Evolutionary conservation across 371 early-diverging fungal genomes (phyloP), one percentile per base, ranked within the genome.

Genomic region (Apophysomyces trapeziformis): DNA sequence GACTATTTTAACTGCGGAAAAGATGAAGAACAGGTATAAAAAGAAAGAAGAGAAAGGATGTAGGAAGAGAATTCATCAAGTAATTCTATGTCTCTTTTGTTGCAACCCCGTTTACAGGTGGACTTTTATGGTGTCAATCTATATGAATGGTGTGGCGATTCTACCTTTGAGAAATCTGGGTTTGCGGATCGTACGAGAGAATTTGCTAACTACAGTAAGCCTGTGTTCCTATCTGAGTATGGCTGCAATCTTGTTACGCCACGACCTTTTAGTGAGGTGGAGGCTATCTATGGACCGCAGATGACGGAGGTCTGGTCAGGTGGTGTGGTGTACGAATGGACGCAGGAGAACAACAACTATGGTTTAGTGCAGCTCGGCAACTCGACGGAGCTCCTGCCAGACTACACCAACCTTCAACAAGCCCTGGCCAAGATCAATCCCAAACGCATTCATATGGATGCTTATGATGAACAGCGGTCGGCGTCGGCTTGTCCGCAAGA

Each of bases 241-340:
- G 89, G 89, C 0, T 89, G 90, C 64, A 88, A 89, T 60, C 45
- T 77, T 6, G 78, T 85, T 26, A 66, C 76, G 0, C 88, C 88
- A 1, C 83, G 89, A 16, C 63, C 63, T 0, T 90, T 90, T 63
- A 64, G 77, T 4, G 89, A 90, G 43, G 86, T 89, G 3, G 77
- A 73, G 32, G 81, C 92, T n/a, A 77, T 93, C 45, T 90, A 88
- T 65, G 89, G 92, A 9, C 67, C 85, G 0, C 85, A 89, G 21
- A 92, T 93, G 94, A 78, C 76, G 5, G 63, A 65, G 50, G 75
- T 76, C 0, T 90, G 89, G 80, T 92, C 91, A 1, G 93, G 93
- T 32, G 93, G 92, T 38, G 84, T 94, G 37, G 87, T 90, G 41
- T 94, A 93, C 71, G 93, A 92, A 72, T 94, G 88, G 87, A 81